Conservation (phyloP, 2,329 filamentous ascomycete genomes). For the Sordariomycetes sp. region DNA sequence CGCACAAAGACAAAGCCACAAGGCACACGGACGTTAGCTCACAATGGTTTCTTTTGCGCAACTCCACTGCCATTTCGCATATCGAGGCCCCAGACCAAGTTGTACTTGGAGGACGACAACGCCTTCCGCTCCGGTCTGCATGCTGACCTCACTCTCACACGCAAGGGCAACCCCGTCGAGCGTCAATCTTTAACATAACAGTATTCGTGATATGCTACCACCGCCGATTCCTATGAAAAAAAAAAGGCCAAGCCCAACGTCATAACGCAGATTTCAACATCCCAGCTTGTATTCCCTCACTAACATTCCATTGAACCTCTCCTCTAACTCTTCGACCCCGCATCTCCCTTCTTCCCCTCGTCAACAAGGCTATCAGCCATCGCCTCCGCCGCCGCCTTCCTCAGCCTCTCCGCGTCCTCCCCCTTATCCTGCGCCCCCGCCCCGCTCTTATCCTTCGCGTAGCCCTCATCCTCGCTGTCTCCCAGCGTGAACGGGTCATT, state of each 20-base stretch:
- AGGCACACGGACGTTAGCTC: too few species aligned
- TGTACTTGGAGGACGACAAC: neutral
- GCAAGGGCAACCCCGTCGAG: neutral
- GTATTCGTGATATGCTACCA: neutral
- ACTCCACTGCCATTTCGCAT: too few species aligned
- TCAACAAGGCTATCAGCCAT: slow-evolving; percentile 44
- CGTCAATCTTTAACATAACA: neutral
- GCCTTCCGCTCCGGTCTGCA: neutral
- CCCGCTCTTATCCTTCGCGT: slow-evolving; percentile 29
- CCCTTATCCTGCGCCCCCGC: slow-evolving; percentile 35
- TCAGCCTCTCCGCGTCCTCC: slow-evolving; percentile 51
- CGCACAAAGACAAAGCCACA: too few species aligned
- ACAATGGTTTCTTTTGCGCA: too few species aligned
- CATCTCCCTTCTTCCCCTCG: slow-evolving; percentile 22
- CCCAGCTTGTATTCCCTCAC: neutral
- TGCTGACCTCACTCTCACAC: neutral
- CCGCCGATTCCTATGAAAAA: neutral
- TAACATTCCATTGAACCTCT: neutral
- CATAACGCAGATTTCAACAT: neutral
- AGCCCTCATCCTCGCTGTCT: slow-evolving; percentile 89
- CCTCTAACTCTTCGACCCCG: slow-evolving; percentile 18
- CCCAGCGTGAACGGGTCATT: slow-evolving; percentile 96
- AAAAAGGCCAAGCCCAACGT: neutral
- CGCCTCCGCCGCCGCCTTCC: slow-evolving; percentile 53
- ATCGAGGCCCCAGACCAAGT: too few species aligned